Evolutionary conservation across 208 protist species (phyloP).

Genomic region (Herpetomonas tarakana): DNA sequence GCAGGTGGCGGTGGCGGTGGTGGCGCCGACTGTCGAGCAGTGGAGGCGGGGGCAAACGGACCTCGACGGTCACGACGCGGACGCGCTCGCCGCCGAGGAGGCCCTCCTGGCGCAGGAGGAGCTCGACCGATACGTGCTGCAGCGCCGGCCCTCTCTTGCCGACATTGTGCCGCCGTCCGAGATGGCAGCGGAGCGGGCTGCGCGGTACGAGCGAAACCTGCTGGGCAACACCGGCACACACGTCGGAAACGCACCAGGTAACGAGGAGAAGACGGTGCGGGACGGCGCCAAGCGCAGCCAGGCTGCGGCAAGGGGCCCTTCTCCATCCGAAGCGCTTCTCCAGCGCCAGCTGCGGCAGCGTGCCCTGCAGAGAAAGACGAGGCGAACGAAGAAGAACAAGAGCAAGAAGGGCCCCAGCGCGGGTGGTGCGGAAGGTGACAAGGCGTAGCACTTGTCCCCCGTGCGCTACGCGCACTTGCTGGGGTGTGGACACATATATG

Average conservation of each 20-base stretch:
- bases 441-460: too few species aligned
- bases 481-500: too few species aligned
- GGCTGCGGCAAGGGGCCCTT: too few species aligned
- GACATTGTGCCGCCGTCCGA: slow-evolving; percentile 26
- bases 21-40: not conserved
- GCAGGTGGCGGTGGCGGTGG: not conserved
- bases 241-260: not conserved
- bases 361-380: slow-evolving; percentile 2
- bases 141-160: slow-evolving; percentile 22
- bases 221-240: slow-evolving; percentile 5
- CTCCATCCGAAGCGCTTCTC: slow-evolving; percentile 5
- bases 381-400: too few species aligned
- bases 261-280: too few species aligned
- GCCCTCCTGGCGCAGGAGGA: not conserved
- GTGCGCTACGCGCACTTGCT: too few species aligned
- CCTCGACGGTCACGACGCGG: not conserved
- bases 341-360: slow-evolving; percentile 21
- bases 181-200: slow-evolving; percentile 19
- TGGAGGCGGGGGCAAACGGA: not conserved
- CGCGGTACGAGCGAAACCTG: slow-evolving; percentile 17
- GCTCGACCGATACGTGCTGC: slow-evolving; percentile 1
- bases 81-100: slow-evolving; percentile 5
- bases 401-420: too few species aligned
- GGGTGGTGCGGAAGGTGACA: too few species aligned
- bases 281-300: too few species aligned